These are phyloP conservation scores for Ganoderma lingzhi DNA, from an alignment of 1,284 basidiomycete species.

Conservation along the genomic window DNA sequence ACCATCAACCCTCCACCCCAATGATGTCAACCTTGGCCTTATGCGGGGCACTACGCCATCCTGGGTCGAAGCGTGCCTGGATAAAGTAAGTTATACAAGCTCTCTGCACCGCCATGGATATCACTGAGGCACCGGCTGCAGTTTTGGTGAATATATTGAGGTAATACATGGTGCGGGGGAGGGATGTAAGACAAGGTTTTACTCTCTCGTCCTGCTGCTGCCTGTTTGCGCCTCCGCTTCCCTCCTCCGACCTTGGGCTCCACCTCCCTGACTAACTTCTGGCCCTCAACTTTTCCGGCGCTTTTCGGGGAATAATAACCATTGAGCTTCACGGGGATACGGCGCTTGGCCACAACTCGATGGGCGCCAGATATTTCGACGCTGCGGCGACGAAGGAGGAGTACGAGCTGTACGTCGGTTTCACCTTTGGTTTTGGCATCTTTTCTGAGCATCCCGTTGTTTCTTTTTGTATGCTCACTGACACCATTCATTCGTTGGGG, in stretches of 20 bases:
- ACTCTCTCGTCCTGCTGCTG: not conserved
- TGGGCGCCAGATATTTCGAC: not conserved
- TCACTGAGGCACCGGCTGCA: not conserved
- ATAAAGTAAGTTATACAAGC: not conserved
- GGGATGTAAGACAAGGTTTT: not conserved
- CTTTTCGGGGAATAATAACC: not conserved
- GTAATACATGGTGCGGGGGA: not conserved
- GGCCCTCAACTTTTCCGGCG: too few relatives aligned
- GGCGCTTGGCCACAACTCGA: not conserved
- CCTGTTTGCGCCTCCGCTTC: not conserved
- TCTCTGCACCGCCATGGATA: not conserved
- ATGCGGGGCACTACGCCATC: not conserved
- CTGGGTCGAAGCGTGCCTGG: not conserved
- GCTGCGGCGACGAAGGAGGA: not conserved
- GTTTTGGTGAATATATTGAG: not conserved
- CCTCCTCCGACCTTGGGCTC: not conserved
- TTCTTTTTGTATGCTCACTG: not conserved
- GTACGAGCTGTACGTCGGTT: slow-evolving; percentile 1
- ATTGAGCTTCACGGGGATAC: not conserved
- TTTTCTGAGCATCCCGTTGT: not conserved
- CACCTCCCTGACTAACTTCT: not conserved
- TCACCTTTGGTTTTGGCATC: not conserved
- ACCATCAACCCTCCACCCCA: not conserved
- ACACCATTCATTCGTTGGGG: not conserved
- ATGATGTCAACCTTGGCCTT: not conserved